Base-by-base conservation (phyloP, 2,329 filamentous ascomycete genomes). In the Nakataea oryzae region DNA sequence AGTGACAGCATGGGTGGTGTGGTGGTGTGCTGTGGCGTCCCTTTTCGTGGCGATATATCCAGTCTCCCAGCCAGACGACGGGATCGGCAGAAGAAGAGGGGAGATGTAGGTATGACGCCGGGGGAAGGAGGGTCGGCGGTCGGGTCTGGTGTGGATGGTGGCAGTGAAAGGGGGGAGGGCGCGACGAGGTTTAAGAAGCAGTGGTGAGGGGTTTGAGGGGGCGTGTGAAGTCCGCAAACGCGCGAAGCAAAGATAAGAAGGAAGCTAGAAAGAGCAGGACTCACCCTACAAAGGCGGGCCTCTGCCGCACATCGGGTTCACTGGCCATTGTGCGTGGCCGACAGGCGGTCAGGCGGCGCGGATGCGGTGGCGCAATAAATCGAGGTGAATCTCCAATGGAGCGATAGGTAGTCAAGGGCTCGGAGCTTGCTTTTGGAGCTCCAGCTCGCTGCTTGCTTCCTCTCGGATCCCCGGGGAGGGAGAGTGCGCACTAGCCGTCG, bases 1-100 rank as follows among this genome's bases (percentile, higher is more conserved):
- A 87, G 83, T 80, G 81, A 86, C 55, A 76, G 76, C 11, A 79
- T 85, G 0, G 83, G 83, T 26, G 73, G 70, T 57, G 65, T 11
- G 76, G 74, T 59, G 83, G 82, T 21, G 73, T 75, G 12, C 68
- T 75, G 28, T 3, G 34, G 34, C 34, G 14, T 17, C n/a, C 11
- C n/a, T 50, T 2, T 7, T 50, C 1, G 21, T n/a, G 5, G 17
- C 8, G 21, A 12, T n/a, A 21, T 50, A 17, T n/a, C n/a, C n/a
- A n/a, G n/a, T n/a, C n/a, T n/a, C n/a, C n/a, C n/a, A n/a, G n/a
- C n/a, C n/a, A n/a, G n/a, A n/a, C n/a, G n/a, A n/a, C n/a, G n/a
- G n/a, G n/a, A n/a, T n/a, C n/a, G n/a, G n/a, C n/a, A n/a, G n/a
- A n/a, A n/a, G n/a, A n/a, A n/a, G n/a, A n/a, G n/a, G n/a, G n/a